Conservation (phyloP, 257 asterid genomes). For the Catharanthus roseus region DNA sequence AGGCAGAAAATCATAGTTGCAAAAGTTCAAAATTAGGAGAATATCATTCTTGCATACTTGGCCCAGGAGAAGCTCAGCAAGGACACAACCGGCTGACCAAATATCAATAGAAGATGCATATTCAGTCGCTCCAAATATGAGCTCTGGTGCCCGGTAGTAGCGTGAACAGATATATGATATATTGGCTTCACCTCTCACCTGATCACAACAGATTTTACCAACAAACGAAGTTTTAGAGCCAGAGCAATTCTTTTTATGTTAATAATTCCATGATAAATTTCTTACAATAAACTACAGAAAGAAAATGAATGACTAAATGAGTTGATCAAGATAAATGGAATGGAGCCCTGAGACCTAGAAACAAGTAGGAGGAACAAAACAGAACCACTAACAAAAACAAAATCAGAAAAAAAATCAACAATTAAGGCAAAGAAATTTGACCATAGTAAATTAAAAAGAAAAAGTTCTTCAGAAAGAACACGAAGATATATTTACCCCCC, state of each 20-base stretch:
- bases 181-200: conserved; percentile 88
- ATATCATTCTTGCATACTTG: conserved; percentile 44
- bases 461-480: not conserved
- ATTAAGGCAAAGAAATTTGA: not conserved
- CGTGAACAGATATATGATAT: conserved; percentile 92
- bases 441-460: not conserved
- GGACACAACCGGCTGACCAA: conserved; percentile 95
- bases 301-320: too few species aligned
- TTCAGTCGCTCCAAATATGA: conserved; percentile 88
- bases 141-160: conserved; percentile 91
- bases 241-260: not conserved
- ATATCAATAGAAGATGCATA: conserved; percentile 75
- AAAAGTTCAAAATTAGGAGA: not conserved
- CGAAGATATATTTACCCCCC: too few species aligned
- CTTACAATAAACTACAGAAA: not conserved
- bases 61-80: conserved; percentile 89
- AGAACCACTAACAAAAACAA: not conserved
- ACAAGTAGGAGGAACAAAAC: not conserved
- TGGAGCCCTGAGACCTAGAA: not conserved
- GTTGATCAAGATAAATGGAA: not conserved
- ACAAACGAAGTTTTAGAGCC: not conserved
- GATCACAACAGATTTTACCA: conserved; percentile 16
- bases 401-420: not conserved
- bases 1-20: conserved; percentile 4
- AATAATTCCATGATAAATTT: not conserved